These are phyloP conservation scores for Sarocladium oryzae DNA, from an alignment of 2,329 filamentous ascomycete genomes.

Conservation along the genomic window DNA sequence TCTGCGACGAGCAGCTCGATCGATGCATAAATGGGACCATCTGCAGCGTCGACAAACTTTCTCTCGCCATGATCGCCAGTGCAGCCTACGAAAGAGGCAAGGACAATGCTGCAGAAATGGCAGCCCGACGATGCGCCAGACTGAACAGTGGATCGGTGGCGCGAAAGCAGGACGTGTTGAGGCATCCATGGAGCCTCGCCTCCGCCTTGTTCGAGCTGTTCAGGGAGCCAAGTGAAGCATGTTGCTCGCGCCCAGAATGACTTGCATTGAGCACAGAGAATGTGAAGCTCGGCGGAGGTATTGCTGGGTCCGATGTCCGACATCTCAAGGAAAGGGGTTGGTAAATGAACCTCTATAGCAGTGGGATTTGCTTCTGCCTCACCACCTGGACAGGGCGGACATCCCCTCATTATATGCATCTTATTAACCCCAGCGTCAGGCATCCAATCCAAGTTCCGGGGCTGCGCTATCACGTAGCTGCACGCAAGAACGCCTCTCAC, in stretches of 20 bases:
- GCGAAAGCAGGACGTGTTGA: neutral
- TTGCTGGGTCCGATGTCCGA: neutral
- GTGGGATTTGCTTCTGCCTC: too few relatives aligned
- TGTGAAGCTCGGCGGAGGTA: neutral
- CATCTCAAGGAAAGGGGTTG: too few relatives aligned
- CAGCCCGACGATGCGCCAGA: constrained; percentile 2
- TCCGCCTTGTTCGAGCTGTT: neutral
- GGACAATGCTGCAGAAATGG: constrained; percentile 4
- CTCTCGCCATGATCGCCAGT: constrained; percentile 1
- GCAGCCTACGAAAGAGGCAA: neutral
- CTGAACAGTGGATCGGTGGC: neutral
- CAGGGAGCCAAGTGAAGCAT: neutral
- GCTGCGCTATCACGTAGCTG: too few relatives aligned
- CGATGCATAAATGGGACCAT: constrained; percentile 1
- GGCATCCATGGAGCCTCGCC: neutral
- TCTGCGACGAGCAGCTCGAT: neutral
- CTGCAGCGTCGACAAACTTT: neutral
- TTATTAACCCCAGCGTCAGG: too few relatives aligned
- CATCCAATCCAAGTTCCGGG: too few relatives aligned
- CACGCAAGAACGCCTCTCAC: too few relatives aligned
- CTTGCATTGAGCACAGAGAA: constrained; percentile 1
- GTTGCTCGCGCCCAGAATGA: neutral
- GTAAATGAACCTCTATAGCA: too few relatives aligned
- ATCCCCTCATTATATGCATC: too few relatives aligned
- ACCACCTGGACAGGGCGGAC: too few relatives aligned